A percentile compares a stretch with the other conserved stretches of the same genome.
These are phyloP conservation scores for Monosporascus sp. DNA, from an alignment of 2,329 filamentous ascomycete species.

Conservation along the genomic window DNA sequence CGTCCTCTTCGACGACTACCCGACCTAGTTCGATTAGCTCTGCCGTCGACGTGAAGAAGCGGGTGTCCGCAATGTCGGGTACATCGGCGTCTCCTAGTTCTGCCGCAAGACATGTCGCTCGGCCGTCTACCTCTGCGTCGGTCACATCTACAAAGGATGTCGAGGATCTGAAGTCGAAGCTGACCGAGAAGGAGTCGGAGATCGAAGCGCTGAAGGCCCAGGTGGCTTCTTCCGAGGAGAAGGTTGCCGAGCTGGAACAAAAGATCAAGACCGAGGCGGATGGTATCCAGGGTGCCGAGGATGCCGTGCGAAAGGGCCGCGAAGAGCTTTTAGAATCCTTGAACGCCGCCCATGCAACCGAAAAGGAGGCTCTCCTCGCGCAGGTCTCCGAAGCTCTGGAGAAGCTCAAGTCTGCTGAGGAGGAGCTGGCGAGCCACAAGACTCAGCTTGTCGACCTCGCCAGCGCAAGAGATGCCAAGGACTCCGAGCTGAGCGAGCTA, in stretches of 20 bases:
- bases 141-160: constrained; percentile 49
- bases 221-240: constrained; percentile 51
- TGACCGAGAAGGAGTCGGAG: constrained; percentile 53
- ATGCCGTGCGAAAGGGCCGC: constrained; percentile 37
- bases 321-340: constrained; percentile 43
- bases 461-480: constrained; percentile 43
- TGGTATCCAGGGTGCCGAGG: constrained; percentile 32
- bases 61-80: constrained; percentile 46
- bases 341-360: constrained; percentile 45
- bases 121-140: constrained; percentile 34
- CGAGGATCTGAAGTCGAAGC: constrained; percentile 56
- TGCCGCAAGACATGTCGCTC: constrained; percentile 37
- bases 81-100: constrained; percentile 30
- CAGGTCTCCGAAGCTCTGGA: constrained; percentile 45
- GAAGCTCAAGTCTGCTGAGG: constrained; percentile 47
- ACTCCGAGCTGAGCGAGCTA: constrained; percentile 42
- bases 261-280: constrained; percentile 40
- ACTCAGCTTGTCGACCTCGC: constrained; percentile 44
- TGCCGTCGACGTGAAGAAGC: constrained; percentile 50
- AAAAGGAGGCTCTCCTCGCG: constrained; percentile 41
- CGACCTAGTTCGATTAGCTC: constrained; percentile 31
- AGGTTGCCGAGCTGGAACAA: constrained; percentile 49
- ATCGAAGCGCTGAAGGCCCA: constrained; percentile 53
- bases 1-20: constrained; percentile 31
- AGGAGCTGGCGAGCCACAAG: constrained; percentile 46